These are phyloP conservation scores for Naegleria gruberi DNA, from an alignment of 208 protist genomes.

Conservation along the genomic window DNA sequence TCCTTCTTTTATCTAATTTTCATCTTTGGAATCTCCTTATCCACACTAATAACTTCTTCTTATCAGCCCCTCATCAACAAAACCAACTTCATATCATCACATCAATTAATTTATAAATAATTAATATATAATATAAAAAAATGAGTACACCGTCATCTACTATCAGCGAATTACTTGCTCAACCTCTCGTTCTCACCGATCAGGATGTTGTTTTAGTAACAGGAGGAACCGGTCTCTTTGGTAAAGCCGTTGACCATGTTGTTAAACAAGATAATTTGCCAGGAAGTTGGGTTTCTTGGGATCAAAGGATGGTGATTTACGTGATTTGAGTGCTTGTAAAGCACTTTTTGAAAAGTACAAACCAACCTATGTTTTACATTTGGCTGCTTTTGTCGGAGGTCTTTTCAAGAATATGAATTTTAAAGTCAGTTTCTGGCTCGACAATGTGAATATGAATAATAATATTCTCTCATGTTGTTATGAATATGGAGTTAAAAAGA, in stretches of 20 bases:
- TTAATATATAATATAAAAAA: background rate
- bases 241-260: slow-evolving; percentile 58
- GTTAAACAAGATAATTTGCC: slow-evolving; percentile 26
- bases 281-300: slow-evolving; percentile 67
- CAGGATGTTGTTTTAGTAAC: slow-evolving; percentile 65
- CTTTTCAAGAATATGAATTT: slow-evolving; percentile 76
- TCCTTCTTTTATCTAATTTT: too few relatives aligned
- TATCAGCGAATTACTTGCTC: background rate
- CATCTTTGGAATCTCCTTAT: too few relatives aligned
- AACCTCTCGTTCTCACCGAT: background rate
- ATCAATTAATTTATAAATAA: too few relatives aligned
- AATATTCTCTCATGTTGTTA: slow-evolving; percentile 68
- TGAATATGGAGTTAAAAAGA: slow-evolving; percentile 58
- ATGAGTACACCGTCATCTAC: background rate
- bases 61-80: too few relatives aligned
- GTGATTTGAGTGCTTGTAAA: slow-evolving; percentile 41
- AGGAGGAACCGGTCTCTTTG: slow-evolving; percentile 76
- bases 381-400: slow-evolving; percentile 80
- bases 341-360: slow-evolving; percentile 63
- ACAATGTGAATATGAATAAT: slow-evolving; percentile 82
- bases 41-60: too few relatives aligned
- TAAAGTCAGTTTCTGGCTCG: slow-evolving; percentile 58
- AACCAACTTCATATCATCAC: too few relatives aligned
- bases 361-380: slow-evolving; percentile 85
- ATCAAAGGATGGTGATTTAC: slow-evolving; percentile 68